Percentiles rank a stretch among this genome's conserved stretches.
Evolutionary conservation across 2,329 filamentous ascomycete genomes (phyloP).

Genomic region (Anthostomella pinea): DNA sequence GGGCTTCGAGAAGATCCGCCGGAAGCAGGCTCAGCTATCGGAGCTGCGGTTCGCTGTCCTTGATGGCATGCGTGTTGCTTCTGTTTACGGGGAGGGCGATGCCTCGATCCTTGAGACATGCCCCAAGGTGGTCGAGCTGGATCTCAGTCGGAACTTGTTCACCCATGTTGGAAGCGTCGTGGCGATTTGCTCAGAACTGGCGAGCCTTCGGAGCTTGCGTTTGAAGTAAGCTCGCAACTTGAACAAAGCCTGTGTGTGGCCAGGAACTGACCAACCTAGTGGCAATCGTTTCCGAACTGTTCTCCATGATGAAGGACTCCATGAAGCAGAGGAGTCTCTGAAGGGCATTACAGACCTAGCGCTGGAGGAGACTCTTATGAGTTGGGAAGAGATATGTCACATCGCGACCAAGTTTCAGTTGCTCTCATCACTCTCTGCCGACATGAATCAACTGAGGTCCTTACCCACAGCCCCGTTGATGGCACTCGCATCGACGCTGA

Average conservation of each 20-base stretch:
- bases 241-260: neutral
- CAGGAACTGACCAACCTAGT: slow-evolving; percentile 40
- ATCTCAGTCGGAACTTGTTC: slow-evolving; percentile 82
- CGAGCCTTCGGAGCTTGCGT: slow-evolving; percentile 62
- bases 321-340: slow-evolving; percentile 41
- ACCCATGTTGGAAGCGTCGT: slow-evolving; percentile 63
- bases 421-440: slow-evolving; percentile 49
- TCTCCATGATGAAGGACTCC: slow-evolving; percentile 40
- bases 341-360: slow-evolving; percentile 56
- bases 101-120: slow-evolving; percentile 49
- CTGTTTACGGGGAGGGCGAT: slow-evolving; percentile 33
- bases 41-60: slow-evolving; percentile 80
- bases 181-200: slow-evolving; percentile 68
- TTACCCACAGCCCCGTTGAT: slow-evolving; percentile 43
- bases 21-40: slow-evolving; percentile 71
- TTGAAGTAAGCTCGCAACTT: slow-evolving; percentile 60
- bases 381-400: slow-evolving; percentile 61
- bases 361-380: slow-evolving; percentile 64
- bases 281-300: slow-evolving; percentile 66
- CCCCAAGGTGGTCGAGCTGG: slow-evolving; percentile 71
- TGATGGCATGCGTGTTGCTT: slow-evolving; percentile 66
- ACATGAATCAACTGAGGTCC: slow-evolving; percentile 55
- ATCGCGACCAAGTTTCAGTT: slow-evolving; percentile 52
- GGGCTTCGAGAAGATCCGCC: slow-evolving; percentile 89
- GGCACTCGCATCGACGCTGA: slow-evolving; percentile 50